Evolutionary conservation across 2,329 filamentous ascomycete genomes (phyloP).

Genomic region (Parascedosporium putredinis): DNA sequence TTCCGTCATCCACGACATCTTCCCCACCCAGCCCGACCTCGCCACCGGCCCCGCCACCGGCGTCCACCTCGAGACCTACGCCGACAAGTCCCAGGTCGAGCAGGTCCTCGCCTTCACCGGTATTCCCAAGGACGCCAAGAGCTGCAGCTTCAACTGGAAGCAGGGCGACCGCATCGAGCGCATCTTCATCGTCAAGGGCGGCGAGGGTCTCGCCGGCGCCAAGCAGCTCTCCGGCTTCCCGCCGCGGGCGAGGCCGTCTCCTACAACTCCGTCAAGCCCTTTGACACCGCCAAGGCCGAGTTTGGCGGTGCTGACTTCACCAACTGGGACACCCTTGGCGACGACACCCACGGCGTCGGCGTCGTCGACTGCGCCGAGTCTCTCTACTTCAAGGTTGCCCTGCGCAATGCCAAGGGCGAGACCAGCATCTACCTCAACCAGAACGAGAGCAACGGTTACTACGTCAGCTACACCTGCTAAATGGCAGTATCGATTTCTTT

Average conservation of each 20-base stretch:
- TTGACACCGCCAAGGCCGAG: constrained; percentile 11
- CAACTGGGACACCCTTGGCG: constrained; percentile 16
- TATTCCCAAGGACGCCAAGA: constrained; percentile 18
- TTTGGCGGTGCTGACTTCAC: constrained; percentile 19
- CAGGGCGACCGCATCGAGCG: constrained; percentile 26
- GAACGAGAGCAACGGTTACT: constrained; percentile 19
- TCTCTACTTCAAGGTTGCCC: constrained; percentile 18
- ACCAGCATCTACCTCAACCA: constrained; percentile 20
- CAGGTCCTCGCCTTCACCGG: constrained; percentile 22
- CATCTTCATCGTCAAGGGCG: constrained; percentile 23
- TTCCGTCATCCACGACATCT: neutral
- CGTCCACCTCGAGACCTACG: constrained; percentile 16
- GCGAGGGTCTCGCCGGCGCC: constrained; percentile 15
- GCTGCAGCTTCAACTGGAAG: constrained; percentile 20
- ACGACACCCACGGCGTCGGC: constrained; percentile 14
- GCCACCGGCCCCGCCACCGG: constrained; percentile 1
- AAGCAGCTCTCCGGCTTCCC: constrained; percentile 18
- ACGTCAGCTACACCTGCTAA: constrained; percentile 12
- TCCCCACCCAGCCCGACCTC: neutral
- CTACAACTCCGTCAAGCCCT: constrained; percentile 15
- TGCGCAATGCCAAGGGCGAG: constrained; percentile 14
- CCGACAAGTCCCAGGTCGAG: constrained; percentile 16
- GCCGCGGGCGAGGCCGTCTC: constrained; percentile 12
- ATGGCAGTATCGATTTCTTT: no score
- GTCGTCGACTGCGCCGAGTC: constrained; percentile 17